Conservation (phyloP, 306 rosid genomes). For the Styphnolobium japonicum region DNA sequence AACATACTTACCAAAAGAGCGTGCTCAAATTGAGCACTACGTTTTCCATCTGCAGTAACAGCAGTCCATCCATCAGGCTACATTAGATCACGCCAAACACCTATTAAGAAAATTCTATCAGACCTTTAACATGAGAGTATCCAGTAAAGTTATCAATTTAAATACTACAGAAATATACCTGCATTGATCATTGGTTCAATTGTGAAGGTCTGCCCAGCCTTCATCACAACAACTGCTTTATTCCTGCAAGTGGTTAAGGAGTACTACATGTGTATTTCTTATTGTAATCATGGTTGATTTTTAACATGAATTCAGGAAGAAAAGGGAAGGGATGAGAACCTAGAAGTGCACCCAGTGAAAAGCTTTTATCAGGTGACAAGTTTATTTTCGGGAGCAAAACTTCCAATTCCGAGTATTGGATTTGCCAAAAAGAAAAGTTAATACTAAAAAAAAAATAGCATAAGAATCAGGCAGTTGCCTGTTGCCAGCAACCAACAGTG, state of each 20-base stretch:
- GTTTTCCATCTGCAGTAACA: constrained; percentile 78
- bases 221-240: constrained; percentile 97
- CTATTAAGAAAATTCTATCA: constrained; percentile 31
- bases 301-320: background rate
- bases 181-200: constrained; percentile 98
- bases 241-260: constrained; percentile 66
- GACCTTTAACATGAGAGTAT: background rate
- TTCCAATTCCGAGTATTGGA: background rate
- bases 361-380: too few species aligned
- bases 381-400: background rate
- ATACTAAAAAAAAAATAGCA: background rate
- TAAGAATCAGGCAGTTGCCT: background rate
- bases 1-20: constrained; percentile 72
- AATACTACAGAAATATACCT: constrained; percentile 40
- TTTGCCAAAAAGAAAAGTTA: background rate
- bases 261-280: constrained; percentile 6
- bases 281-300: background rate
- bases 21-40: constrained; percentile 98
- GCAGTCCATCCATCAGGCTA: constrained; percentile 99
- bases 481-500: background rate
- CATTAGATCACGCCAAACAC: constrained; percentile 93
- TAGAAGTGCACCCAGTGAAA: background rate
- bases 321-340: background rate
- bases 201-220: constrained; percentile 91
- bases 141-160: background rate